A percentile compares a stretch with the other conserved stretches of the same genome.
Conservation (phyloP, 2,329 filamentous ascomycete genomes). For the Phaeosphaeria sp. region DNA sequence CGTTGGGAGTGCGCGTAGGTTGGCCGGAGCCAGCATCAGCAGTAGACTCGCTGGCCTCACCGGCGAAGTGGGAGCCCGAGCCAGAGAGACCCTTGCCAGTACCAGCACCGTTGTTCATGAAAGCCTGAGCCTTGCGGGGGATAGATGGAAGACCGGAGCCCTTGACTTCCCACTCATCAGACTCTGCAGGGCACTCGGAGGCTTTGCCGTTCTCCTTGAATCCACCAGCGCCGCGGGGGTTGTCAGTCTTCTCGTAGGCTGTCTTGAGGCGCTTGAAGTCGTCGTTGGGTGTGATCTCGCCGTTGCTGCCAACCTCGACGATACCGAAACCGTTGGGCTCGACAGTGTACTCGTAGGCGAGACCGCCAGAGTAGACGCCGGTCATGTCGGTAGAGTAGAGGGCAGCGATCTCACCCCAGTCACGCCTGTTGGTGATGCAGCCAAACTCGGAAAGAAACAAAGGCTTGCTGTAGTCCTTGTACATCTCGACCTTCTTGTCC, state of each 20-base stretch:
- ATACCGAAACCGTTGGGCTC: constrained; percentile 73
- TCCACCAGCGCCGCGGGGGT: constrained; percentile 63
- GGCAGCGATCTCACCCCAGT: constrained; percentile 78
- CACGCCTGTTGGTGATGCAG: constrained; percentile 80
- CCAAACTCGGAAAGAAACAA: constrained; percentile 95
- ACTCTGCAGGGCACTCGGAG: constrained; percentile 61
- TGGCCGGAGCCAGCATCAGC: constrained; percentile 38
- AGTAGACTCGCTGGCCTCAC: constrained; percentile 34
- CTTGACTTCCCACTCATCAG: constrained; percentile 62
- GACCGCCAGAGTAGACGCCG: constrained; percentile 87
- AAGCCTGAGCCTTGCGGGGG: constrained; percentile 61
- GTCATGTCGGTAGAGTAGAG: constrained; percentile 88
- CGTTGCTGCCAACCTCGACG: constrained; percentile 65
- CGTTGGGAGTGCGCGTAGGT: constrained; percentile 31
- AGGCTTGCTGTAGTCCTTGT: constrained; percentile 46
- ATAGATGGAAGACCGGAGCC: constrained; percentile 62
- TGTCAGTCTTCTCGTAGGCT: constrained; percentile 57
- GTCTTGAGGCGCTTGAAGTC: constrained; percentile 68
- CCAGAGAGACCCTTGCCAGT: constrained; percentile 62
- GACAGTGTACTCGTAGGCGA: constrained; percentile 92
- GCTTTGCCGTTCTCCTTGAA: constrained; percentile 61
- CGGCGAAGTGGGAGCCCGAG: constrained; percentile 47
- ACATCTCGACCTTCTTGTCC: constrained; percentile 59
- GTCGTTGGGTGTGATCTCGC: constrained; percentile 61
- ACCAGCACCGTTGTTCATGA: constrained; percentile 64